A percentile compares a stretch with the other conserved stretches of the same genome.
These are phyloP conservation scores for Xylariaceae sp. DNA, from an alignment of 2,329 filamentous ascomycete genomes.

Conservation along the genomic window DNA sequence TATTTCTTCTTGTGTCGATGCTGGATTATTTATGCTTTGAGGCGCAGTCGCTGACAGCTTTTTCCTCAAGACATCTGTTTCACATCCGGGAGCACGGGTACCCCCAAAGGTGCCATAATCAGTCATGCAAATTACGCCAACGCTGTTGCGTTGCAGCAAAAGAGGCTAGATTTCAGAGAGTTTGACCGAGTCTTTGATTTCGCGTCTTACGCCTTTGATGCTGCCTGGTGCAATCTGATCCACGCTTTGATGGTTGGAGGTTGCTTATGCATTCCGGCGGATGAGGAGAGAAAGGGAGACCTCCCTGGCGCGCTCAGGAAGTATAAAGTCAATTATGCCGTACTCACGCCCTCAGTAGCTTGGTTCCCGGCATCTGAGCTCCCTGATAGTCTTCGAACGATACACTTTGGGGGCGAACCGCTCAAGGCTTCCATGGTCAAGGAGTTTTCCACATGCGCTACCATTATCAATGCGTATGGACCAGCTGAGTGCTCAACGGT, in stretches of 20 bases:
- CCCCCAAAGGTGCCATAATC: constrained; percentile 10
- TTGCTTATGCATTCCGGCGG: constrained; percentile 4
- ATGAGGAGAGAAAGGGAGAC: background rate
- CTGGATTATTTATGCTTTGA: too few relatives aligned
- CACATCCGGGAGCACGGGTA: constrained; percentile 14
- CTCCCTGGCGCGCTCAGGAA: background rate
- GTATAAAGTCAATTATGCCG: background rate
- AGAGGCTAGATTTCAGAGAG: background rate
- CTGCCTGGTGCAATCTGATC: background rate
- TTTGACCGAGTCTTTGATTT: constrained; percentile 7
- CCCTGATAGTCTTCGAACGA: background rate
- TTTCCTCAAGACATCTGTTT: constrained; percentile 16
- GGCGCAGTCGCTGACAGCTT: too few relatives aligned
- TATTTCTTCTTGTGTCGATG: too few relatives aligned
- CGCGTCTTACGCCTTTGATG: constrained; percentile 6
- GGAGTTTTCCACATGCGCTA: background rate
- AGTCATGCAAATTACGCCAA: constrained; percentile 4
- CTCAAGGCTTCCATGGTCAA: background rate
- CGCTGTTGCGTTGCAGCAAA: constrained; percentile 2
- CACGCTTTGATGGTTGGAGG: background rate
- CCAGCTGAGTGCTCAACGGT: constrained; percentile 9
- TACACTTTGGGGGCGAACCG: constrained; percentile 1
- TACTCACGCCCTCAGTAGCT: background rate
- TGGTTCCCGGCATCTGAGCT: background rate
- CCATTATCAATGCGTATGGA: constrained; percentile 12